phyloP scores from a whole-genome alignment of 2,329 filamentous ascomycete genomes.

The Setomelanomma holmii region DNA sequence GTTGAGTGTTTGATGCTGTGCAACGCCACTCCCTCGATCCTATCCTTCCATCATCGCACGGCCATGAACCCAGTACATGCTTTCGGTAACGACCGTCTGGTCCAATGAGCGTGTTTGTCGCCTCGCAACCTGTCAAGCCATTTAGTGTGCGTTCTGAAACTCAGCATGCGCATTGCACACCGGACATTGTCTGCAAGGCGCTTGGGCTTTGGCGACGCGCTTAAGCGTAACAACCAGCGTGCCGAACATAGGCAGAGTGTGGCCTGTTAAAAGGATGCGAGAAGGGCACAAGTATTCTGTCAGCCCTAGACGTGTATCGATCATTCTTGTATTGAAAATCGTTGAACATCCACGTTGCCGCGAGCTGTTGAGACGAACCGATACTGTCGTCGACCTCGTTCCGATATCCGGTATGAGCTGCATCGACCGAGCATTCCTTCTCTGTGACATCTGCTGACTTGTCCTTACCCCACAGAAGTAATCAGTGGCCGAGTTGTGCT shows the following conservation, averaged over 20 bases:
- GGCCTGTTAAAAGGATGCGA: slow-evolving; percentile 24
- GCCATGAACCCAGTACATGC: slow-evolving; percentile 24
- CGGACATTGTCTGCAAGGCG: slow-evolving; percentile 37
- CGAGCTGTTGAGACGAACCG: too few relatives aligned
- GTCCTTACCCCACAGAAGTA: slow-evolving; percentile 18
- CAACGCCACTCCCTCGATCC: slow-evolving; percentile 44
- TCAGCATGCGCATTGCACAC: slow-evolving; percentile 34
- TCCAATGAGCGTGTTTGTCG: slow-evolving; percentile 26
- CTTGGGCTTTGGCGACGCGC: slow-evolving; percentile 41
- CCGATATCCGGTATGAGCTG: not conserved
- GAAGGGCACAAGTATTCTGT: slow-evolving; percentile 23
- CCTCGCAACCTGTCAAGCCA: slow-evolving; percentile 30
- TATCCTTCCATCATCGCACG: slow-evolving; percentile 32
- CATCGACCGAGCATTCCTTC: not conserved
- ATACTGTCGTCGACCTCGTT: not conserved
- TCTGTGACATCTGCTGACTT: slow-evolving; percentile 26
- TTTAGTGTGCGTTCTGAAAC: slow-evolving; percentile 34
- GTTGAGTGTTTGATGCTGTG: slow-evolving; percentile 44
- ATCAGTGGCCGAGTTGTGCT: slow-evolving; percentile 20
- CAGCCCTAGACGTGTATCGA: slow-evolving; percentile 14
- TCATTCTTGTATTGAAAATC: slow-evolving; percentile 1
- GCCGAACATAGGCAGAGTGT: slow-evolving; percentile 20
- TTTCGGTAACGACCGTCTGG: slow-evolving; percentile 26
- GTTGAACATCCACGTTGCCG: not conserved
- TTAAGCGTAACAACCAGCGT: slow-evolving; percentile 34